Percentiles rank a stretch among this genome's conserved stretches.
These are phyloP conservation scores for Pistacia atlantica DNA, from an alignment of 345 rosid species.

Conservation along the genomic window DNA sequence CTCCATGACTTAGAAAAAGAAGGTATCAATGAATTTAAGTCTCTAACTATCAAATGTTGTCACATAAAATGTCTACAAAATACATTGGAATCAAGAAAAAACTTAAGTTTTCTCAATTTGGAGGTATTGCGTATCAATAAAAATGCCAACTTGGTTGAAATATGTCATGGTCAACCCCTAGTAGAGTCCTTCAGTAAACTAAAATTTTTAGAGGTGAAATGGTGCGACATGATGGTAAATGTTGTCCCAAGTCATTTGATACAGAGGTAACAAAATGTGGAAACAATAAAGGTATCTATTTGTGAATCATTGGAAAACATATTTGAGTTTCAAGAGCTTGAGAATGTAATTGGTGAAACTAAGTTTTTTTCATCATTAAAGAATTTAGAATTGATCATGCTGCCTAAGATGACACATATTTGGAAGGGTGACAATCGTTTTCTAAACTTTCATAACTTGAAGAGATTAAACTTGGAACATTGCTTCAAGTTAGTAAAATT, in stretches of 20 bases:
- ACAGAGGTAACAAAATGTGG: background rate
- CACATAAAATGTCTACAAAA: too few species aligned
- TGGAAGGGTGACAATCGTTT: background rate
- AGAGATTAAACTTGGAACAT: background rate
- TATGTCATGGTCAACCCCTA: background rate
- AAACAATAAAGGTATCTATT: background rate
- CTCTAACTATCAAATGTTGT: too few species aligned
- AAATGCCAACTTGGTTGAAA: background rate
- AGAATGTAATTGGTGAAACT: background rate
- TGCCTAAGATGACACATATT: background rate
- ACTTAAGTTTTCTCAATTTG: background rate
- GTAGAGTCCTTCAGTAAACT: background rate
- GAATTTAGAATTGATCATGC: background rate
- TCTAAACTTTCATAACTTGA: background rate
- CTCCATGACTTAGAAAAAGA: too few species aligned
- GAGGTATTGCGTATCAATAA: too few species aligned
- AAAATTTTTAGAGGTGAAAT: background rate
- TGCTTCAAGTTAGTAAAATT: background rate
- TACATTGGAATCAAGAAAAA: background rate
- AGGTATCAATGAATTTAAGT: too few species aligned
- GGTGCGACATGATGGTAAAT: background rate
- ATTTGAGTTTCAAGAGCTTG: background rate
- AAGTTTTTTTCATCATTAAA: background rate
- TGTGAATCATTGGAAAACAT: background rate
- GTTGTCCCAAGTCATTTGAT: background rate